Percentiles rank a stretch among this genome's conserved stretches.
Evolutionary conservation across 2,329 filamentous ascomycete species (phyloP).

Genomic region (Penicillium sp.): DNA sequence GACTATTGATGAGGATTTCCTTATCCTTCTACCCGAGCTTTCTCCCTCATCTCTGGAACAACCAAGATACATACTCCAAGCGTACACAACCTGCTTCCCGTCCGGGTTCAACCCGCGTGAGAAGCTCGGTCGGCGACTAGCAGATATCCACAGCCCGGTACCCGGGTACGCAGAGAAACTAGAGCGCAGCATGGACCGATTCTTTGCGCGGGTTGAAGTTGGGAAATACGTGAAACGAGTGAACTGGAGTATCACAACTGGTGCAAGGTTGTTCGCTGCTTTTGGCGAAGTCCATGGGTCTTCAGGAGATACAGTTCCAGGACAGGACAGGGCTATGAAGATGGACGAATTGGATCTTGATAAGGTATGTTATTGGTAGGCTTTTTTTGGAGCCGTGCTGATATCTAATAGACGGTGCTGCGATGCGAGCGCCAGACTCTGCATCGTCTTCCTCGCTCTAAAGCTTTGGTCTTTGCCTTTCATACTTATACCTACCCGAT

Average conservation of each 20-base stretch:
- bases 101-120: conserved; percentile 54
- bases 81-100: conserved; percentile 55
- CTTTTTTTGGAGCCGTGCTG: neutral
- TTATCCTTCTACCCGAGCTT: conserved; percentile 48
- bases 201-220: conserved; percentile 52
- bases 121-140: conserved; percentile 52
- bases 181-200: conserved; percentile 58
- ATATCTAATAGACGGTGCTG: conserved; percentile 40
- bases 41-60: conserved; percentile 24
- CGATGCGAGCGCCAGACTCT: conserved; percentile 59
- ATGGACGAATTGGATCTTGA: conserved; percentile 44
- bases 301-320: neutral
- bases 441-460: conserved; percentile 53
- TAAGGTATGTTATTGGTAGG: conserved; percentile 30
- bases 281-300: conserved; percentile 35
- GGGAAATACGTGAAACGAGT: conserved; percentile 53
- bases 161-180: conserved; percentile 56
- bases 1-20: conserved; percentile 57
- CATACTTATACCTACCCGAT: conserved; percentile 61
- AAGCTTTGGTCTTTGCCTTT: conserved; percentile 57
- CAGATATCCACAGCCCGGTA: conserved; percentile 56
- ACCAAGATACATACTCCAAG: conserved; percentile 52
- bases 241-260: conserved; percentile 48
- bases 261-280: conserved; percentile 40
- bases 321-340: neutral